Conservation (phyloP, 805 yeast species). For the Metschnikowia koreensis region DNA sequence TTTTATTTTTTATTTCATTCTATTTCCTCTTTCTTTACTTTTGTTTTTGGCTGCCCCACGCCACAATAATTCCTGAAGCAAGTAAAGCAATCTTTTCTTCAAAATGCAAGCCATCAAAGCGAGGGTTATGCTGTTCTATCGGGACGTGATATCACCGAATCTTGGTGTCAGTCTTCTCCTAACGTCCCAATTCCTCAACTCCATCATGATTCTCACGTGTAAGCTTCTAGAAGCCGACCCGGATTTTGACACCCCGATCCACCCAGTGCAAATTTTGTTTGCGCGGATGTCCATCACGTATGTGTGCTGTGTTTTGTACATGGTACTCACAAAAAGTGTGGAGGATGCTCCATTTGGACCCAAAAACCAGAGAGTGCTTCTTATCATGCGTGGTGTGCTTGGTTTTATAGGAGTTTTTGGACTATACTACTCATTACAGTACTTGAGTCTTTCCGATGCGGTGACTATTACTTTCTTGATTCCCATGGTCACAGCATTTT, state of each 20-base stretch:
- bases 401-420: constrained; percentile 81
- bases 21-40: neutral
- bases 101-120: constrained; percentile 1
- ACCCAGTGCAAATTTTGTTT: constrained; percentile 76
- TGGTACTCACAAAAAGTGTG: constrained; percentile 48
- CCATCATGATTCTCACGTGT: constrained; percentile 73
- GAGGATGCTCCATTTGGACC: constrained; percentile 74
- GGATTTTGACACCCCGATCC: constrained; percentile 57
- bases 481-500: constrained; percentile 72
- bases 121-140: constrained; percentile 2
- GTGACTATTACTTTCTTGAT: constrained; percentile 74
- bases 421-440: constrained; percentile 69
- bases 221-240: constrained; percentile 69
- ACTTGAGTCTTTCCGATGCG: constrained; percentile 76
- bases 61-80: neutral
- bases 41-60: neutral
- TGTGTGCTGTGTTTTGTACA: constrained; percentile 53
- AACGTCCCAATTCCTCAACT: constrained; percentile 68
- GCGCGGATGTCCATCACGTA: constrained; percentile 76
- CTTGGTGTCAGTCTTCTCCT: constrained; percentile 58
- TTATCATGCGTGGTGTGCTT: constrained; percentile 61
- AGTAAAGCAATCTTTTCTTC: neutral
- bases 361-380: constrained; percentile 47
- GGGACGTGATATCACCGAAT: constrained; percentile 13
- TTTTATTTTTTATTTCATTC: too few species aligned